Percentiles rank a stretch among this genome's conserved stretches.
Evolutionary conservation across 495 filamentous ascomycete genomes (phyloP).

Genomic region (Hypoxylon trugodes): DNA sequence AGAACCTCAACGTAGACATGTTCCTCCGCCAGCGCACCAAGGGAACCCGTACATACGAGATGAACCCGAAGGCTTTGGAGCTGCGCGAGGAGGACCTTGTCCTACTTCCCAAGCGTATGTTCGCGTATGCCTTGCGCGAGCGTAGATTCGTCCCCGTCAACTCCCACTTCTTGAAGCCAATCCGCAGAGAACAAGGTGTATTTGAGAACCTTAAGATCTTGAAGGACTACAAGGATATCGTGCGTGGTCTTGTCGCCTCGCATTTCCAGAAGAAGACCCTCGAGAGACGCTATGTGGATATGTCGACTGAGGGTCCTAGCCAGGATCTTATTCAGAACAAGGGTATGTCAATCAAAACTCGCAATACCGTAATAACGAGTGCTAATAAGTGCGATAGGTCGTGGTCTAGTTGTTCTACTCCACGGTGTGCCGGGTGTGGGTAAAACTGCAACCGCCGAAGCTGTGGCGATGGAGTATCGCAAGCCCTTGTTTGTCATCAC

Average conservation of each 20-base stretch:
- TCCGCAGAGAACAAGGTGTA: conserved; percentile 52
- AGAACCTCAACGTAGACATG: conserved; percentile 42
- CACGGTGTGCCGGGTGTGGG: conserved; percentile 67
- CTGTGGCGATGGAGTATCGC: conserved; percentile 57
- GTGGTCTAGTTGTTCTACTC: conserved; percentile 59
- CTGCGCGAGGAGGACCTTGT: conserved; percentile 47
- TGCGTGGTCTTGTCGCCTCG: conserved; percentile 58
- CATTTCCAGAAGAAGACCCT: conserved; percentile 50
- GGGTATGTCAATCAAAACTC: too few species aligned
- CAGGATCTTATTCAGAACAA: conserved; percentile 68
- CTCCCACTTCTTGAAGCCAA: conserved; percentile 49
- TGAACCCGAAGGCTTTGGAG: conserved; percentile 29
- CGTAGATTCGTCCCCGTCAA: conserved; percentile 49
- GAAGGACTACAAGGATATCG: conserved; percentile 58
- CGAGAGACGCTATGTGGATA: conserved; percentile 66
- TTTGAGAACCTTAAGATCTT: conserved; percentile 66
- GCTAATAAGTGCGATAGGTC: too few species aligned
- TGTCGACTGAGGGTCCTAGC: conserved; percentile 53
- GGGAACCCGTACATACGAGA: conserved; percentile 32
- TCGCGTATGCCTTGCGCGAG: conserved; percentile 51
- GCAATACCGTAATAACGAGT: too few species aligned
- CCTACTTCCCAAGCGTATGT: conserved; percentile 49
- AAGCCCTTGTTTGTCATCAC: conserved; percentile 65
- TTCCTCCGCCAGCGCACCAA: conserved; percentile 46
- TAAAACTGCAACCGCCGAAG: conserved; percentile 68